Evolutionary conservation across 108 stramenopile genomes (phyloP), one percentile per base, ranked within the genome.

Genomic region (Nitzschia palea): DNA sequence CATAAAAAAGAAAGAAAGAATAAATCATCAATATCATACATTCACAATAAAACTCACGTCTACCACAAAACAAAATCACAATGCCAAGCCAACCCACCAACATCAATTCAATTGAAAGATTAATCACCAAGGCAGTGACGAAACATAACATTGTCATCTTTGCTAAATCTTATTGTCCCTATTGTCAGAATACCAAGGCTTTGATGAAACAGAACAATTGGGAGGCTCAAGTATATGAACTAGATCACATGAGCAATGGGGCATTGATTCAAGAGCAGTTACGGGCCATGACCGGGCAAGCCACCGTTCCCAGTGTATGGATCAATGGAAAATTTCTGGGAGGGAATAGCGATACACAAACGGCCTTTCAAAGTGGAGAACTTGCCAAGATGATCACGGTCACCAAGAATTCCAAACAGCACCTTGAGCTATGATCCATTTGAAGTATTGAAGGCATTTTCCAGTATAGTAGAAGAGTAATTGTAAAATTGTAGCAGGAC

Each of bases 251-350:
- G 55, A 35, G 20, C 8, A 30, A 78, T 20, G 91, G 91, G 26
- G 62, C 57, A 8, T 73, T 67, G 5, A 78, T 93, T 23, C 85
- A 86, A 52, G 44, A 35, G 17, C 58, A 50, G 3, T 66, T 91
- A 9, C 9, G 28, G 2, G 23, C 44, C 20, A 62, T 82, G 55
- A 86, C 78, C 25, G 84, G 81, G 0, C 89, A 91, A 62, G 10
- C 79, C n/a, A 87, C 89, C 20, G 86, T 91, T 25, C 89, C 89
- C 14, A 86, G 74, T 61, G 86, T 91, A 14, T 91, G 74, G 65
- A 70, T 91, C 33, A 78, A 82, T 43, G 85, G 85, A 31, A 44
- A 77, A 30, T 83, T 82, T 60, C 34, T 90, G 51, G 89, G 89
- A 44, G 89, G 89, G 45, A 86, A 85, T 63, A 73, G 70, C 62